Evolutionary conservation across 2,329 filamentous ascomycete species (phyloP).

Genomic region (Aphanoascus verrucosus): DNA sequence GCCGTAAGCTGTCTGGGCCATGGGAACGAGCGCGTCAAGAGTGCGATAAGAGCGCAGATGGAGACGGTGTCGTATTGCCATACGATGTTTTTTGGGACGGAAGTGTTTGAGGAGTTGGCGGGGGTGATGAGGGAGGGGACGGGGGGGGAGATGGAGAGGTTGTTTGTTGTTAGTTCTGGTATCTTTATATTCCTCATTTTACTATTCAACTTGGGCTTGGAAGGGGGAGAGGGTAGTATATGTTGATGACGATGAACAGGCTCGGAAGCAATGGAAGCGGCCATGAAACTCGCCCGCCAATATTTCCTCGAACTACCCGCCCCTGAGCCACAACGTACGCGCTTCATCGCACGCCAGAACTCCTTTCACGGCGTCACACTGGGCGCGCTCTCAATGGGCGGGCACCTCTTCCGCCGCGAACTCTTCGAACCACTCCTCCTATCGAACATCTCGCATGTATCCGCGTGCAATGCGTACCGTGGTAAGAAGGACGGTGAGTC

Average conservation of each 20-base stretch:
- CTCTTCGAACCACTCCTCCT: slow-evolving; percentile 52
- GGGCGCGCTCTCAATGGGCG: slow-evolving; percentile 54
- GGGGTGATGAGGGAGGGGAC: slow-evolving; percentile 42
- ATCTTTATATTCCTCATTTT: slow-evolving; percentile 12
- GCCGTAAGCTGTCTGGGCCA: slow-evolving; percentile 64
- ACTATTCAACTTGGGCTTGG: too few relatives aligned
- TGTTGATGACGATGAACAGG: slow-evolving; percentile 30
- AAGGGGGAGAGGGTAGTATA: not conserved
- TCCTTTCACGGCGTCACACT: slow-evolving; percentile 64
- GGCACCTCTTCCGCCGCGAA: slow-evolving; percentile 49
- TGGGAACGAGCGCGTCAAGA: slow-evolving; percentile 48
- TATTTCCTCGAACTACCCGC: slow-evolving; percentile 50
- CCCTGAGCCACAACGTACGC: slow-evolving; percentile 44
- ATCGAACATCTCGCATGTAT: slow-evolving; percentile 49
- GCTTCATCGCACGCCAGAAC: slow-evolving; percentile 54
- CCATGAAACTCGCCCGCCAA: slow-evolving; percentile 56
- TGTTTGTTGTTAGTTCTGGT: slow-evolving; percentile 51
- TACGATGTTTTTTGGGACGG: slow-evolving; percentile 48
- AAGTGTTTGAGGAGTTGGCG: slow-evolving; percentile 45
- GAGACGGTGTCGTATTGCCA: slow-evolving; percentile 49
- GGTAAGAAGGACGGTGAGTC: slow-evolving; percentile 43
- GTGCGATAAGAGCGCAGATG: slow-evolving; percentile 51
- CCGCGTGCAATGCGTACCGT: slow-evolving; percentile 57
- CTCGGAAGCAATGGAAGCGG: slow-evolving; percentile 59
- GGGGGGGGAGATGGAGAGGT: slow-evolving; percentile 42